Conservation (phyloP, 2,329 filamentous ascomycete species). For the Cladophialophora exuberans region DNA sequence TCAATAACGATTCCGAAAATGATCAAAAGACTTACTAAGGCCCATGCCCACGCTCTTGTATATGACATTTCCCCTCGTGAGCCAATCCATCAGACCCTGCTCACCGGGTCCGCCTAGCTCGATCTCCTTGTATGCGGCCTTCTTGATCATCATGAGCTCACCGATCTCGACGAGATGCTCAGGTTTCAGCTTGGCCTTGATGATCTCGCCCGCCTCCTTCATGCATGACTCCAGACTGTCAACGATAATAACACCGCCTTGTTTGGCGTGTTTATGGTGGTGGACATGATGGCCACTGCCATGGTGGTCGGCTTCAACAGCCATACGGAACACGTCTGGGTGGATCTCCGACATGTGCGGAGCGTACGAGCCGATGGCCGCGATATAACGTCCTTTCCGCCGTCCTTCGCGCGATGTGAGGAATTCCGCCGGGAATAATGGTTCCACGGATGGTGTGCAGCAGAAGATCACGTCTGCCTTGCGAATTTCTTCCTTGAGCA, state of each 20-base stretch:
- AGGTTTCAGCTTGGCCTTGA: constrained; percentile 72
- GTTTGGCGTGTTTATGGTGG: constrained; percentile 55
- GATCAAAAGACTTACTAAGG: too few species aligned
- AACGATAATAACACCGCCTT: constrained; percentile 64
- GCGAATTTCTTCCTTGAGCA: constrained; percentile 70
- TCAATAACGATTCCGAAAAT: too few species aligned
- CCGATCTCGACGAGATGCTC: constrained; percentile 84
- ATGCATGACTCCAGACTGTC: constrained; percentile 77
- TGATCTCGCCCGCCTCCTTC: constrained; percentile 83
- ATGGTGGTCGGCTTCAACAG: constrained; percentile 53
- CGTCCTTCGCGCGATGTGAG: constrained; percentile 64
- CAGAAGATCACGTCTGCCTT: constrained; percentile 83
- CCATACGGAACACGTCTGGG: constrained; percentile 71
- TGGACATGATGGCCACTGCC: constrained; percentile 36
- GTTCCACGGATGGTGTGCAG: constrained; percentile 75
- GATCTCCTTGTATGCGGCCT: constrained; percentile 47
- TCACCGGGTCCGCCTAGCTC: constrained; percentile 43
- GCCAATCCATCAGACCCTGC: constrained; percentile 57
- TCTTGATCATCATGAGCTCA: constrained; percentile 71
- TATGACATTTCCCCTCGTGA: constrained; percentile 66
- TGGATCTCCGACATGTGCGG: constrained; percentile 82
- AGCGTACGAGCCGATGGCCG: constrained; percentile 57
- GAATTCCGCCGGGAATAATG: constrained; percentile 74
- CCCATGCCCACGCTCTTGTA: constrained; percentile 72
- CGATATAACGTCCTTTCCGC: constrained; percentile 48